A percentile compares a stretch with the other conserved stretches of the same genome.
phyloP scores from a whole-genome alignment of 2,329 filamentous ascomycete species.

The Cladophialophora exuberans region DNA sequence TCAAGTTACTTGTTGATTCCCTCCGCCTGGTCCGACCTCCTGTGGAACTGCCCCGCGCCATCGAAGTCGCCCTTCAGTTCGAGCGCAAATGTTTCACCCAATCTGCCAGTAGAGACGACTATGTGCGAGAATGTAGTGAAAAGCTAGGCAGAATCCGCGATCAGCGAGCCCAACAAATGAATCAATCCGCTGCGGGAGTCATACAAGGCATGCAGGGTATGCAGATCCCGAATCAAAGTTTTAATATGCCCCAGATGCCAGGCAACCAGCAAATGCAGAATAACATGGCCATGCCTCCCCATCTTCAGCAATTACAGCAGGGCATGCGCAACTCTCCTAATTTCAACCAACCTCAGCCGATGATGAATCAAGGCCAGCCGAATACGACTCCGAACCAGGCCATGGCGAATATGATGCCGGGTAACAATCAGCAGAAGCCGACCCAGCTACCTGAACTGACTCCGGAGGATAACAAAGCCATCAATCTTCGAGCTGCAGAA shows the following conservation, averaged over 20 bases:
- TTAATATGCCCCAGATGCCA: slow-evolving; percentile 38
- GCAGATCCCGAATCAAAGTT: slow-evolving; percentile 42
- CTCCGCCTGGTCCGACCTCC: slow-evolving; percentile 50
- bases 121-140: slow-evolving; percentile 48
- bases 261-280: slow-evolving; percentile 39
- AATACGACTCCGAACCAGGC: slow-evolving; percentile 30
- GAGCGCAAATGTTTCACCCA: slow-evolving; percentile 51
- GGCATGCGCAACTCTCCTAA: slow-evolving; percentile 57
- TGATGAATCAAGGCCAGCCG: slow-evolving; percentile 31
- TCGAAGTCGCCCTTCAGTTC: slow-evolving; percentile 48
- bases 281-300: slow-evolving; percentile 46
- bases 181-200: slow-evolving; percentile 24
- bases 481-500: slow-evolving; percentile 51
- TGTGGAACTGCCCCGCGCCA: slow-evolving; percentile 42
- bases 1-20: slow-evolving; percentile 52
- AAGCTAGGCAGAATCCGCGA: slow-evolving; percentile 51
- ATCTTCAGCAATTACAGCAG: slow-evolving; percentile 52
- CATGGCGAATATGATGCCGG: slow-evolving; percentile 30
- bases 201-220: slow-evolving; percentile 45
- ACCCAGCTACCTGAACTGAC: slow-evolving; percentile 36
- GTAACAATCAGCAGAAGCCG: slow-evolving; percentile 37
- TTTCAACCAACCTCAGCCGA: slow-evolving; percentile 39
- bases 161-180: slow-evolving; percentile 46
- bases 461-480: slow-evolving; percentile 45
- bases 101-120: slow-evolving; percentile 41